These are phyloP conservation scores for Fusarium bulbicola DNA, from an alignment of 2,329 filamentous ascomycete species.

Conservation along the genomic window DNA sequence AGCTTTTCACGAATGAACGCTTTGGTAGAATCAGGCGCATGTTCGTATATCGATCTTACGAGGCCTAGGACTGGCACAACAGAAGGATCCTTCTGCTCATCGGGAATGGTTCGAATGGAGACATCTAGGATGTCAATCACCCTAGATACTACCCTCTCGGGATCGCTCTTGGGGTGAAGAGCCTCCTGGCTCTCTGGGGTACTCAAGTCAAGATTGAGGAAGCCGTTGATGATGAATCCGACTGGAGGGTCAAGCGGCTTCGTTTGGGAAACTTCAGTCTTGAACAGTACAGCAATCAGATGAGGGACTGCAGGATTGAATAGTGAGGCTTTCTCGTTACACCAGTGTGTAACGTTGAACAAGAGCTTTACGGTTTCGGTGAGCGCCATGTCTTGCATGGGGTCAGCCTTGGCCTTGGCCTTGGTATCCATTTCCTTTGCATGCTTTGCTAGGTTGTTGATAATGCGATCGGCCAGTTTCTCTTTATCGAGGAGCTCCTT, in stretches of 20 bases:
- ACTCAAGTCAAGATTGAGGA: slow-evolving; percentile 80
- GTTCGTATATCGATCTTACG: slow-evolving; percentile 74
- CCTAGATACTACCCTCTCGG: slow-evolving; percentile 67
- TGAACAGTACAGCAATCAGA: slow-evolving; percentile 76
- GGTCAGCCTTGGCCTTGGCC: slow-evolving; percentile 51
- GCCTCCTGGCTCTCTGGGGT: slow-evolving; percentile 61
- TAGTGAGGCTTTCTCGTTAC: slow-evolving; percentile 64
- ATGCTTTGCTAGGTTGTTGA: slow-evolving; percentile 76
- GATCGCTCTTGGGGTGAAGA: slow-evolving; percentile 72
- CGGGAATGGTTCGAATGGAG: slow-evolving; percentile 69
- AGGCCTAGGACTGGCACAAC: slow-evolving; percentile 79
- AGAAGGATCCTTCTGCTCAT: slow-evolving; percentile 75
- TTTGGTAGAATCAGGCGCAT: slow-evolving; percentile 70
- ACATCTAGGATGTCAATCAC: slow-evolving; percentile 76
- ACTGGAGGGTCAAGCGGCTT: slow-evolving; percentile 79
- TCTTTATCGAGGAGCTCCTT: slow-evolving; percentile 57
- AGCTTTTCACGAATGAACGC: slow-evolving; percentile 71
- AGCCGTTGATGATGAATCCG: slow-evolving; percentile 77
- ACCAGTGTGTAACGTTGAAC: slow-evolving; percentile 86
- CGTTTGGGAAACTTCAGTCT: slow-evolving; percentile 61
- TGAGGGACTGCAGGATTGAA: slow-evolving; percentile 76
- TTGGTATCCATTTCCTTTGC: slow-evolving; percentile 55
- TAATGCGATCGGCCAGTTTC: slow-evolving; percentile 65
- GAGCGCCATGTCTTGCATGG: slow-evolving; percentile 82
- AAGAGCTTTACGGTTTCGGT: slow-evolving; percentile 85